phyloP scores from a whole-genome alignment of 1,139 yeast species.

The Candida anutae region DNA sequence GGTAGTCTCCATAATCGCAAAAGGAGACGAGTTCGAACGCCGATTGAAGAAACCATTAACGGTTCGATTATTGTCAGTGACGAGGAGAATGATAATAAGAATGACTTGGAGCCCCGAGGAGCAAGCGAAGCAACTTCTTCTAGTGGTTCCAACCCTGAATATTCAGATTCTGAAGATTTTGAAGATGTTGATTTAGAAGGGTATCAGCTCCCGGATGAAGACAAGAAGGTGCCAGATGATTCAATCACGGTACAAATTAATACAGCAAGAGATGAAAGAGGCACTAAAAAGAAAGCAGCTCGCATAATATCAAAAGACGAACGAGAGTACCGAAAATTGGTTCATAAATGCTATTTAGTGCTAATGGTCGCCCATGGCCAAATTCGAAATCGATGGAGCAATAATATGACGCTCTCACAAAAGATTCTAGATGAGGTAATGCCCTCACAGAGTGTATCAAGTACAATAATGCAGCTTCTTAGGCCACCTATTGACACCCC shows the following conservation, averaged over 20 bases:
- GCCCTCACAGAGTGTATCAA: slow-evolving; percentile 6
- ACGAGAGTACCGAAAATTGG: slow-evolving; percentile 36
- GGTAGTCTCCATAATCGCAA: too few species aligned
- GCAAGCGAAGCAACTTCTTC: too few species aligned
- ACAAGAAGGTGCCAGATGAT: too few species aligned
- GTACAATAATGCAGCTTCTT: slow-evolving; percentile 1
- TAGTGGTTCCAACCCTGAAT: too few species aligned
- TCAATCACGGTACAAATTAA: too few species aligned
- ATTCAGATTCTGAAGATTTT: slow-evolving; percentile 26
- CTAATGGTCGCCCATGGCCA: slow-evolving; percentile 59
- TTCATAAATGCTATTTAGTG: slow-evolving; percentile 57
- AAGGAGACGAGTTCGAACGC: too few species aligned
- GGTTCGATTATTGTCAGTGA: background rate
- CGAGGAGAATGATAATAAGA: background rate
- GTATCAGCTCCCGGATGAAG: too few species aligned
- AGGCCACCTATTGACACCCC: slow-evolving; percentile 13
- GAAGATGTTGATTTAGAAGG: slow-evolving; percentile 26
- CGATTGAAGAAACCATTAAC: too few species aligned
- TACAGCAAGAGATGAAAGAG: too few species aligned
- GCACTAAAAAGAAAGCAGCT: too few species aligned
- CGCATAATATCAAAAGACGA: slow-evolving; percentile 42
- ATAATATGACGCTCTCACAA: slow-evolving; percentile 35
- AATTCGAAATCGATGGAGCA: slow-evolving; percentile 69
- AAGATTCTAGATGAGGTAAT: slow-evolving; percentile 42
- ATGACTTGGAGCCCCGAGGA: background rate